Percentiles rank a stretch among this genome's conserved stretches.
These are phyloP conservation scores for Pleurotus sapidus DNA, from an alignment of 768 basidiomycete species.

Conservation along the genomic window DNA sequence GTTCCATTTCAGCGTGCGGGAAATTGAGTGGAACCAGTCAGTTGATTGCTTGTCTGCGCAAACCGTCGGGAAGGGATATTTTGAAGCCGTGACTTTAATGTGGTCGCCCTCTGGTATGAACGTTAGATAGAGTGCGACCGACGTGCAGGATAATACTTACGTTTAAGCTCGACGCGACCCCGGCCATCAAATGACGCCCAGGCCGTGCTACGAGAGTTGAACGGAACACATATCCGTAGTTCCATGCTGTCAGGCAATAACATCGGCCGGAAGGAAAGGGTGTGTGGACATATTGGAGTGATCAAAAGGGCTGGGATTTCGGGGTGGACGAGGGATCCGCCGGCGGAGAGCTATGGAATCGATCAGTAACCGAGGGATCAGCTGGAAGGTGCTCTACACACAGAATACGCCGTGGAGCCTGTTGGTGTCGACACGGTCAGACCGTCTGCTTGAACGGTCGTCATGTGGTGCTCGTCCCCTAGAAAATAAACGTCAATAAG, in stretches of 20 bases:
- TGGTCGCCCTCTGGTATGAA: constrained; percentile 87
- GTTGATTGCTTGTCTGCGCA: constrained; percentile 97
- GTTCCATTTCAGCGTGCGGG: constrained; percentile 97
- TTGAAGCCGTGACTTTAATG: constrained; percentile 96
- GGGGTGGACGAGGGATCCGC: constrained; percentile 96
- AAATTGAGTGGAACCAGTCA: constrained; percentile 98
- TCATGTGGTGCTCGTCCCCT: constrained; percentile 99
- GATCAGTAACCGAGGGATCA: constrained; percentile 10
- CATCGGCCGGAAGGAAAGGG: constrained; percentile 98
- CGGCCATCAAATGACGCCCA: constrained; percentile 99
- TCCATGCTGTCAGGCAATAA: constrained; percentile 98
- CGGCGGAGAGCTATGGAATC: constrained; percentile 74
- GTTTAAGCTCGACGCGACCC: constrained; percentile 92
- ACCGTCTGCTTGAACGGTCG: constrained; percentile 98
- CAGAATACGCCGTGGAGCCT: constrained; percentile 98
- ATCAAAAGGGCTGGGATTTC: constrained; percentile 96
- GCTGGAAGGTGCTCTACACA: constrained; percentile 33
- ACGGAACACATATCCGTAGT: constrained; percentile 96
- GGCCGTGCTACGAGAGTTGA: constrained; percentile 95
- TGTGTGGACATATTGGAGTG: constrained; percentile 98
- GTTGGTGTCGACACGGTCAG: constrained; percentile 95
- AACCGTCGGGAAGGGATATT: constrained; percentile 97
- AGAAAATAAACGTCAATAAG: constrained; percentile 10
- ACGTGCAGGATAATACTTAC: constrained; percentile 44
- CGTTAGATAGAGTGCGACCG: neutral